Evolutionary conservation across 1,139 yeast genomes (phyloP).

Genomic region (Diutina catenulata): DNA sequence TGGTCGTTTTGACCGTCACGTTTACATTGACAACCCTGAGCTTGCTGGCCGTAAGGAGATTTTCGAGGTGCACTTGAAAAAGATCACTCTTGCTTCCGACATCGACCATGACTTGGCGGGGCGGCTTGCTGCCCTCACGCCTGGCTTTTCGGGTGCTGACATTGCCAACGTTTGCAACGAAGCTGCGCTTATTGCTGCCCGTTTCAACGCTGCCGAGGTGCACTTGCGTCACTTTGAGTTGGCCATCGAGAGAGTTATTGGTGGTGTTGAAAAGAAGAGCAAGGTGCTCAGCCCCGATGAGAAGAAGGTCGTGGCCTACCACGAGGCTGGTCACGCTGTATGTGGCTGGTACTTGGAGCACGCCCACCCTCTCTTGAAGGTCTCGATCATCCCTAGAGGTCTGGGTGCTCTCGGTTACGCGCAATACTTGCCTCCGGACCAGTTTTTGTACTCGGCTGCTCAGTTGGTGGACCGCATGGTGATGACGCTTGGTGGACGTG

Average conservation of each 20-base stretch:
- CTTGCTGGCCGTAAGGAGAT: constrained; percentile 88
- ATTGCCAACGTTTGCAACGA: constrained; percentile 96
- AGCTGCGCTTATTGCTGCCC: constrained; percentile 80
- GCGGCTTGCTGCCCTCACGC: constrained; percentile 86
- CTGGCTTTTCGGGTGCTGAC: constrained; percentile 97
- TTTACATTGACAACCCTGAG: constrained; percentile 84
- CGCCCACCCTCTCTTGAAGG: constrained; percentile 91
- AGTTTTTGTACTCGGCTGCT: constrained; percentile 64
- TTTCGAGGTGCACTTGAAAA: constrained; percentile 70
- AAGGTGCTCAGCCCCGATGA: constrained; percentile 75
- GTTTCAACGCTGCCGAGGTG: constrained; percentile 60
- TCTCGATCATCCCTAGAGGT: constrained; percentile 93
- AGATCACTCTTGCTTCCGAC: constrained; percentile 40
- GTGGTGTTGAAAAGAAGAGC: constrained; percentile 88
- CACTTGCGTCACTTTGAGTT: constrained; percentile 75
- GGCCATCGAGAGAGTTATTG: constrained; percentile 95
- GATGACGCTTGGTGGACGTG: constrained; percentile 96
- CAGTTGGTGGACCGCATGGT: constrained; percentile 86
- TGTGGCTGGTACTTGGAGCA: constrained; percentile 90
- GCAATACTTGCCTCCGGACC: constrained; percentile 91
- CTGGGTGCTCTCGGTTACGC: constrained; percentile 98
- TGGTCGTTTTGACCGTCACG: constrained; percentile 93
- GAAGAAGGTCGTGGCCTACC: constrained; percentile 85
- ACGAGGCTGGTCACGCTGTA: constrained; percentile 97
- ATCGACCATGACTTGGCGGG: constrained; percentile 50